Percentiles rank a stretch among this genome's conserved stretches.
phyloP scores from a whole-genome alignment of 192 early-diverging fungal species.

The Coemansia guatemalensis region DNA sequence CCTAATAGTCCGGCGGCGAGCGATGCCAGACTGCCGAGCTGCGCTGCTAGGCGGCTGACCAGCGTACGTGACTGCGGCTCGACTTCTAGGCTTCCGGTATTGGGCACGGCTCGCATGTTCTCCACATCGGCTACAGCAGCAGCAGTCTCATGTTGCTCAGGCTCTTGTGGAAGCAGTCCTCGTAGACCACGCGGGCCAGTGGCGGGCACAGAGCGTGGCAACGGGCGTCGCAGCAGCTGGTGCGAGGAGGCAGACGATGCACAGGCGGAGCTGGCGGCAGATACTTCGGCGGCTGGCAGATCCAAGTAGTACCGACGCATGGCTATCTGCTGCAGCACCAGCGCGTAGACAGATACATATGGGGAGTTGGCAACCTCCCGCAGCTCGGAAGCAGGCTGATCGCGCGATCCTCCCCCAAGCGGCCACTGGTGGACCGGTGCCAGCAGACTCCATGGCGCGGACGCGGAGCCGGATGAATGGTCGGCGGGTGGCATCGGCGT shows the following conservation, averaged over 20 bases:
- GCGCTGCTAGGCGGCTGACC: constrained; percentile 18
- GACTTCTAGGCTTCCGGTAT: neutral
- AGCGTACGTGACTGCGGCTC: constrained; percentile 8
- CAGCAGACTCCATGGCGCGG: constrained; percentile 2
- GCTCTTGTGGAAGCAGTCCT: neutral
- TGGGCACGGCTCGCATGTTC: neutral
- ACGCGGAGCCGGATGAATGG: neutral
- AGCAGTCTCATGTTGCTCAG: neutral
- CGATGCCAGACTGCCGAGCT: constrained; percentile 11
- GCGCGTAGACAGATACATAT: constrained; percentile 46
- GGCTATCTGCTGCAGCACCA: constrained; percentile 51
- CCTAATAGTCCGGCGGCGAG: constrained; percentile 7
- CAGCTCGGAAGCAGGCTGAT: neutral
- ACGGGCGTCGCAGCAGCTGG: neutral
- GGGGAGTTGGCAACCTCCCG: constrained; percentile 53
- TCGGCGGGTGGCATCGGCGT: neutral
- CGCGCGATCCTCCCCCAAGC: no score
- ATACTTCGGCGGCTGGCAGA: constrained; percentile 12
- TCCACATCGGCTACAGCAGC: neutral
- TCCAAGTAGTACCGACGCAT: constrained; percentile 48
- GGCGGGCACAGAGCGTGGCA: constrained; percentile 1
- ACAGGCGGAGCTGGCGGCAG: neutral
- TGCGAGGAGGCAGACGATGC: constrained; percentile 26
- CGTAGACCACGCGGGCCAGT: neutral
- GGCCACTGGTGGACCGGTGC: constrained; percentile 27